Conservation (phyloP, 2,329 filamentous ascomycete genomes). For the Penicillium sp. region DNA sequence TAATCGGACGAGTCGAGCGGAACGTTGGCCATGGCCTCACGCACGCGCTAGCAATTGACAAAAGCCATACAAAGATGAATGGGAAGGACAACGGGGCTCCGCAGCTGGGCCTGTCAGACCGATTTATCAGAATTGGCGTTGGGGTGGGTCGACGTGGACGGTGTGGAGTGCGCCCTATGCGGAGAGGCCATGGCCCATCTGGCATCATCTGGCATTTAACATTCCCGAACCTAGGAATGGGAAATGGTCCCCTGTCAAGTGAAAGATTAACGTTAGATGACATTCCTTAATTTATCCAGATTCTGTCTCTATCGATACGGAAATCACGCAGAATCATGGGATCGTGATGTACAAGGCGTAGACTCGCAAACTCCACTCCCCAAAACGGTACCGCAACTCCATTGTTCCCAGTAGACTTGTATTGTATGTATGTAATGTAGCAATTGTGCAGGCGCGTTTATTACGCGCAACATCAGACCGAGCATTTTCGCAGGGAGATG, state of each 20-base stretch:
- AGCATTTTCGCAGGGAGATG: slow-evolving; percentile 4
- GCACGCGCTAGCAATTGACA: slow-evolving; percentile 22
- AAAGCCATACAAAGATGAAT: slow-evolving; percentile 29
- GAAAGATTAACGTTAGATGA: not conserved
- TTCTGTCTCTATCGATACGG: not conserved
- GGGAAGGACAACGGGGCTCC: not conserved
- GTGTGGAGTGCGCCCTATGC: not conserved
- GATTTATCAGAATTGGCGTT: slow-evolving; percentile 2
- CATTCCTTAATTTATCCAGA: not conserved
- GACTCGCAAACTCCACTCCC: slow-evolving; percentile 6
- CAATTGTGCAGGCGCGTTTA: not conserved
- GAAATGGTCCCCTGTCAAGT: not conserved
- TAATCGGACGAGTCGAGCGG: slow-evolving; percentile 21
- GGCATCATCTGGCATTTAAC: too few relatives aligned
- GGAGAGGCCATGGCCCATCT: not conserved
- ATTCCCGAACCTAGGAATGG: not conserved
- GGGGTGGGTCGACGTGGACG: slow-evolving; percentile 7
- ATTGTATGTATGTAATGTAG: not conserved
- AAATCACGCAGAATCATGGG: not conserved
- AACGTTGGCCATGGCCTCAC: slow-evolving; percentile 36
- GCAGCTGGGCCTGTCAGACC: slow-evolving; percentile 1
- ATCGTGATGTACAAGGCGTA: slow-evolving; percentile 8
- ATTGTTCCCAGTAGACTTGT: not conserved
- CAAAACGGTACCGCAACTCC: slow-evolving; percentile 1
- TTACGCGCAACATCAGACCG: not conserved